phyloP scores from a whole-genome alignment of 139 green algal species.

The Micromonas commoda region DNA sequence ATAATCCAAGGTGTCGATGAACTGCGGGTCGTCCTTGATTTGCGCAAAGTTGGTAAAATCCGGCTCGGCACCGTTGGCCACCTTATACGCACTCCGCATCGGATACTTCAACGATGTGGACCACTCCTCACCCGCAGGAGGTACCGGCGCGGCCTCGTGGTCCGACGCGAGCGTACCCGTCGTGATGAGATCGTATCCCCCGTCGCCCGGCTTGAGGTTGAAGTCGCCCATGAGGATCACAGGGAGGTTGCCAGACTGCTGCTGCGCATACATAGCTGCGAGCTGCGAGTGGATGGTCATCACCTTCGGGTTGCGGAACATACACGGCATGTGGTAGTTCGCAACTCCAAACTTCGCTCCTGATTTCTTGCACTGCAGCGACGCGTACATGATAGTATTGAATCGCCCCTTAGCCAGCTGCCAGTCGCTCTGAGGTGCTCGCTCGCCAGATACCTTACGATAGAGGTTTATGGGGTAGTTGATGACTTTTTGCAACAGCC shows the following conservation, averaged over 20 bases:
- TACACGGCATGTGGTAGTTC: conserved; percentile 45
- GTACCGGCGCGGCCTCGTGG: conserved; percentile 18
- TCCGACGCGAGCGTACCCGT: conserved; percentile 12
- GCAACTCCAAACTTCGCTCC: conserved; percentile 27
- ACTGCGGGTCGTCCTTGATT: conserved; percentile 34
- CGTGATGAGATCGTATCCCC: conserved; percentile 28
- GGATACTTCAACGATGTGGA: conserved; percentile 12
- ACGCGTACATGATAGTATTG: conserved; percentile 31
- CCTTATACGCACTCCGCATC: conserved; percentile 30
- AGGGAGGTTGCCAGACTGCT: neutral
- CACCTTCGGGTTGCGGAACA: conserved; percentile 32
- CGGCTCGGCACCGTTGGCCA: conserved; percentile 30
- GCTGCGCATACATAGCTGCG: conserved; percentile 24
- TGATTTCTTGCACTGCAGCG: conserved; percentile 11
- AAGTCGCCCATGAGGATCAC: conserved; percentile 34
- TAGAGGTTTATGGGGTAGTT: neutral
- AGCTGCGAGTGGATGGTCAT: conserved; percentile 38
- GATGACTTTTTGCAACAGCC: neutral
- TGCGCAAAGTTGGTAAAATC: conserved; percentile 43
- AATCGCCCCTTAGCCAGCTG: conserved; percentile 21
- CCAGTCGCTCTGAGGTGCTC: neutral
- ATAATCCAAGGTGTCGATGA: conserved; percentile 45
- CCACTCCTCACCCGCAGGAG: conserved; percentile 22
- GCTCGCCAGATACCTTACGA: neutral
- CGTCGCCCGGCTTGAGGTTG: conserved; percentile 39